Percentiles rank a stretch among this genome's conserved stretches.
Conservation (phyloP, 352 stramenopile genomes). For the Phytophthora rubi region DNA sequence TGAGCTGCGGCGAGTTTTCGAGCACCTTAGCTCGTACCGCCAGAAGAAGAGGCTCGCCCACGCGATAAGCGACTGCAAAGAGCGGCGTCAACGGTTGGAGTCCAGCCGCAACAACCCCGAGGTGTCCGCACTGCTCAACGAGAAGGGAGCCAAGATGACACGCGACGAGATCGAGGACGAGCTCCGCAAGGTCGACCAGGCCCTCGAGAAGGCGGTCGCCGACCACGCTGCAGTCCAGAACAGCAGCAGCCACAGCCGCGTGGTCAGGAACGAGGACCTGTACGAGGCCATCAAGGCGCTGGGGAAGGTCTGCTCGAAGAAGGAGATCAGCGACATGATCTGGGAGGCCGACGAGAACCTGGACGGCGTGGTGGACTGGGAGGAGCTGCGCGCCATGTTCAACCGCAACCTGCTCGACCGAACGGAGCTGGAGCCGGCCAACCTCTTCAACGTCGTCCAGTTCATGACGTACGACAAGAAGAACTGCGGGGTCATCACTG, state of each 20-base stretch:
- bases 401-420: conserved; percentile 96
- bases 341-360: conserved; percentile 99
- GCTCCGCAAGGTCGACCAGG: conserved; percentile 66
- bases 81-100: conserved; percentile 68
- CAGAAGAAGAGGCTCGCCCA: conserved; percentile 81
- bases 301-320: conserved; percentile 92
- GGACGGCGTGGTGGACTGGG: conserved; percentile 94
- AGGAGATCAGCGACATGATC: conserved; percentile 98
- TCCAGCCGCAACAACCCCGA: conserved; percentile 72
- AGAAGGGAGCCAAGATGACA: conserved; percentile 81
- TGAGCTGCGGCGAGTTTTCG: conserved; percentile 95
- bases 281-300: conserved; percentile 94
- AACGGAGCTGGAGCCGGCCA: conserved; percentile 94
- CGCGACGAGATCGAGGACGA: conserved; percentile 81
- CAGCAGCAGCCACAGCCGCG: conserved; percentile 51
- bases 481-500: conserved; percentile 93
- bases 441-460: conserved; percentile 97
- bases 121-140: conserved; percentile 76
- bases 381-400: conserved; percentile 97
- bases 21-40: conserved; percentile 92
- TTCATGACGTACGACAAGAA: conserved; percentile 99
- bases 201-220: conserved; percentile 52
- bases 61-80: conserved; percentile 51
- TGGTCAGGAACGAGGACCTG: conserved; percentile 93
- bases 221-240: conserved; percentile 66